Evolutionary conservation across 805 yeast species (phyloP), one percentile per base, ranked within the genome.

Genomic region (Cyberlindnera meyerae): DNA sequence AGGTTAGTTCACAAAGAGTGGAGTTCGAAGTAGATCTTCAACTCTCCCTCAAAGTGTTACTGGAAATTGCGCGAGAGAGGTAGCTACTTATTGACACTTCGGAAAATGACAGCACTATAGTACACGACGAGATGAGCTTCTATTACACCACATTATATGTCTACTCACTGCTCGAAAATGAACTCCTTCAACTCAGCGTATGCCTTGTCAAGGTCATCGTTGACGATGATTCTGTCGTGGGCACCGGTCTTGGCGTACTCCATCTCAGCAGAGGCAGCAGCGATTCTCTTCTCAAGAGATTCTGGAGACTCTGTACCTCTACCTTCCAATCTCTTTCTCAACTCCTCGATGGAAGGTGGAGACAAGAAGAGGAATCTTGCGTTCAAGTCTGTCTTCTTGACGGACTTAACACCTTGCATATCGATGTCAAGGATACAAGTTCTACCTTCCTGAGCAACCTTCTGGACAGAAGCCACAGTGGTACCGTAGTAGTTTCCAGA

Each of bases 401-500:
- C 96, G 18, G 87, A 73, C 66, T 84, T 82, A 54, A 93, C 98
- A 49, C 99, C 99, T 68, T 93, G 97, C 97, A 90, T 89, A 73
- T 93, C 99, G 49, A 93, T 93, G 64, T 93, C 99, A 58, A 93
- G 71, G 45, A 93, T 80, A 68, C 97, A 93, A 36, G 80, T 81
- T 61, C 73, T 77, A 51, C 87, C 84, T 42, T 71, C 60, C 35
- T 63, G 62, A 22, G 70, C 61, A 28, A 65, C 71, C 31, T 72
- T 68, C 51, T 83, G 73, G 31, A 93, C 97, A 21, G 96, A 81
- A 55, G 77, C 81, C 52, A 87, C 71, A 31, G 96, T 71, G 33
- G 98, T 93, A 41, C 99, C 99, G 64, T 93, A 93, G 71, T 84
- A 89, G 71, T 93, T 93, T 35, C 97, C 97, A 11, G 96, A 86